A percentile compares a stretch with the other conserved stretches of the same genome.
Evolutionary conservation across 768 basidiomycete species (phyloP).

Genomic region (Russula earlei): DNA sequence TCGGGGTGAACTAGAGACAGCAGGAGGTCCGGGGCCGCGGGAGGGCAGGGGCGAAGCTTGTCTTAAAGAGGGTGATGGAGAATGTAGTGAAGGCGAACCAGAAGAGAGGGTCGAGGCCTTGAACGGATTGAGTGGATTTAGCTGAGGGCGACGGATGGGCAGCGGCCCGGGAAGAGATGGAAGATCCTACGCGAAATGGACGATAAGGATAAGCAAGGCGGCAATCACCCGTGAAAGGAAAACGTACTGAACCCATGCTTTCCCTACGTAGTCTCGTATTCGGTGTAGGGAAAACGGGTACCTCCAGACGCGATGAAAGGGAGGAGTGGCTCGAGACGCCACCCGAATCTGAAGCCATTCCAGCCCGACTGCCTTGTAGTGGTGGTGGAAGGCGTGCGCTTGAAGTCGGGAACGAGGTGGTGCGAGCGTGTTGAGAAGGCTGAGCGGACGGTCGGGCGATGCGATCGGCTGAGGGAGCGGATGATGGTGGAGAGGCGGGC

Average conservation of each 20-base stretch:
- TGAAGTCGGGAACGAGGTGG: slow-evolving; percentile 29
- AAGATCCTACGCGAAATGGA: slow-evolving; percentile 26
- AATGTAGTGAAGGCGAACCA: slow-evolving; percentile 40
- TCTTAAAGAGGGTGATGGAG: slow-evolving; percentile 39
- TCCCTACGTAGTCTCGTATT: slow-evolving; percentile 40
- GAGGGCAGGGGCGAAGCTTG: slow-evolving; percentile 37
- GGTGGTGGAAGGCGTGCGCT: slow-evolving; percentile 29
- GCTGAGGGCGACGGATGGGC: slow-evolving; percentile 37
- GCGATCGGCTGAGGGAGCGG: slow-evolving; percentile 33
- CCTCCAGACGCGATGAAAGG: slow-evolving; percentile 28
- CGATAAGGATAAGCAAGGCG: slow-evolving; percentile 1
- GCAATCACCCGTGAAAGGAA: slow-evolving; percentile 5
- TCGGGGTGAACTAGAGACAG: slow-evolving; percentile 32
- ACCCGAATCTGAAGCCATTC: slow-evolving; percentile 1
- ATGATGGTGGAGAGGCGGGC: slow-evolving; percentile 37
- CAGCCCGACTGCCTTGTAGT: slow-evolving; percentile 26
- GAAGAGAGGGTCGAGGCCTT: slow-evolving; percentile 40
- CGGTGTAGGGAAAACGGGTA: slow-evolving; percentile 15
- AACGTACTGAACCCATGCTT: slow-evolving; percentile 34
- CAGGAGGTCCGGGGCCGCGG: slow-evolving; percentile 28
- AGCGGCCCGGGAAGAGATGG: slow-evolving; percentile 33
- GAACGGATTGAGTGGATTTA: slow-evolving; percentile 38
- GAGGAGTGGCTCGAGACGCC: slow-evolving; percentile 34
- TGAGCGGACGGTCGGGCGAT: slow-evolving; percentile 27
- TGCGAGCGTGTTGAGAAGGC: slow-evolving; percentile 29